Base-by-base conservation (phyloP, 2,329 filamentous ascomycete genomes). In the Akanthomyces muscarius region DNA sequence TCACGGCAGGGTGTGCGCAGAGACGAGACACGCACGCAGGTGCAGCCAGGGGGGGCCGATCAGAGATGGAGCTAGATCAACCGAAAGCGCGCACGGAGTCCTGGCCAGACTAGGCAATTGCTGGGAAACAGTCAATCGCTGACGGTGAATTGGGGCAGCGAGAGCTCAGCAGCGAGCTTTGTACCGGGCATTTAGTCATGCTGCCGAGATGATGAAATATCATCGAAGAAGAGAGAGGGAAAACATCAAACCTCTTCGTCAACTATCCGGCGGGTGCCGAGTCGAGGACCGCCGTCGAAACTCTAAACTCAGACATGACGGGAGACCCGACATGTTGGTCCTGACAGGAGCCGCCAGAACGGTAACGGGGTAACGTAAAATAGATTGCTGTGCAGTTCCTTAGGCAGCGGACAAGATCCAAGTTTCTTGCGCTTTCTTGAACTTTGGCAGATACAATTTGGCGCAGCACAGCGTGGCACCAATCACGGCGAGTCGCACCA, bases 41-140 rank as follows among this genome's bases (percentile, higher is more conserved):
- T 33, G 33, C 47, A 60, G 36, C 33, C 47, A 58, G 68, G 66
- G 64, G 64, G 67, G 66, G 45, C 60, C 58, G 58, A 64, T 66
- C 57, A 55, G 41, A 66, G 61, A 66, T 65, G 65, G 65, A 68
- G 58, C 66, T 53, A 66, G 67, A 69, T 69, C 65, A 70, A 73
- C 70, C 69, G 65, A 68, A 69, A 71, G 66, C 70, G 63, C 70
- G 72, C 71, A 71, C 72, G 74, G 72, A 16, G 42, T 59, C 16
- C 56, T 70, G 65, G 68, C 75, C 76, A 71, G 71, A 76, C 75
- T 69, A 70, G 74, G 74, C 71, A 76, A 75, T 76, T 71, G 70
- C 68, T 36, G 21, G 73, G 68, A 67, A 60, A 38, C 45, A 44
- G 11, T 47, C n/a, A 41, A 42, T 41, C n/a, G 56, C 47, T 14